Evolutionary conservation across 2,329 filamentous ascomycete species (phyloP).

Genomic region (Lachnellula suecica): DNA sequence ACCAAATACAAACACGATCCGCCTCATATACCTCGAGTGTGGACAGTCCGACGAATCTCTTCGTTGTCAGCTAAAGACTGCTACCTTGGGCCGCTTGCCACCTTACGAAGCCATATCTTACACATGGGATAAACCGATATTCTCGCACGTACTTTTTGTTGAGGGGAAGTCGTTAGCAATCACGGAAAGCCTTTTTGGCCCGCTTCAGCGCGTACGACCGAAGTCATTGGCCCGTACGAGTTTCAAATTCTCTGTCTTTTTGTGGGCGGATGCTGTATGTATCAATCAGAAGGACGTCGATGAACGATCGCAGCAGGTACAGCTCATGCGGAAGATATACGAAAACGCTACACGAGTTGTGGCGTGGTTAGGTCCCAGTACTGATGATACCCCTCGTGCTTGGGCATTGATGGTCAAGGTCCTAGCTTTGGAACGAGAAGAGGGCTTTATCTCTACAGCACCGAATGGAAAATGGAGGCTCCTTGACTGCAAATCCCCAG

Average conservation of each 20-base stretch:
- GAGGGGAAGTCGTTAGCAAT: neutral
- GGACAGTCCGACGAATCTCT: neutral
- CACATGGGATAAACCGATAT: neutral
- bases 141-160: neutral
- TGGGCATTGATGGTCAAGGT: neutral
- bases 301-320: constrained; percentile 22
- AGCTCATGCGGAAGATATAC: constrained; percentile 24
- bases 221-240: too few species aligned
- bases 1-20: neutral
- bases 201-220: neutral
- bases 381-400: neutral
- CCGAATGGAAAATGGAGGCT: too few species aligned
- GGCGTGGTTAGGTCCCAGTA: constrained; percentile 22
- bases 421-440: neutral
- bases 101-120: constrained; percentile 3
- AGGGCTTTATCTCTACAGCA: too few species aligned
- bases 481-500: neutral
- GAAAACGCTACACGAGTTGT: constrained; percentile 15
- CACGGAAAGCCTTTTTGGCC: neutral
- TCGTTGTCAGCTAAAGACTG: neutral
- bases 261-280: constrained; percentile 9
- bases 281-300: constrained; percentile 23
- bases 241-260: too few species aligned
- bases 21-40: neutral
- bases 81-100: neutral